phyloP scores from a whole-genome alignment of 108 stramenopile species.

The Epithemia pelagica region DNA sequence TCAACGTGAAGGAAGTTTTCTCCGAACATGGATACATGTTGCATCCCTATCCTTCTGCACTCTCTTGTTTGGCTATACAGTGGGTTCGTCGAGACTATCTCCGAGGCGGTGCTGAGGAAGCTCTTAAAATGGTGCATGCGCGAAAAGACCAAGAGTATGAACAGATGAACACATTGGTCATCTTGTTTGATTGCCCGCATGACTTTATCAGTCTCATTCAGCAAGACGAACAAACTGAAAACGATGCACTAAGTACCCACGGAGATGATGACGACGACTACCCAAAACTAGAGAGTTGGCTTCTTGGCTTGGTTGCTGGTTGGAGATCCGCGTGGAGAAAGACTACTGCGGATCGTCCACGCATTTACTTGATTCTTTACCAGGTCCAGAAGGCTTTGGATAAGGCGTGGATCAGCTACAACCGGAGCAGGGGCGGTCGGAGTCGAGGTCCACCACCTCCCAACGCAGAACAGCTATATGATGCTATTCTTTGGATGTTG shows the following conservation, averaged over 20 bases:
- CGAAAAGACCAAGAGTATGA: slow-evolving; percentile 19
- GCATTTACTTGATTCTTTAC: slow-evolving; percentile 30
- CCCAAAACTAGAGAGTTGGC: slow-evolving; percentile 28
- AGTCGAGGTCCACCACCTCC: slow-evolving; percentile 14
- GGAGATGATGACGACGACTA: slow-evolving; percentile 44
- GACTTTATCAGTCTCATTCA: slow-evolving; percentile 34
- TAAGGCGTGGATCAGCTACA: slow-evolving; percentile 25
- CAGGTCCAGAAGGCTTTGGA: slow-evolving; percentile 28
- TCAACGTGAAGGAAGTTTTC: background rate
- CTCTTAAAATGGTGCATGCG: slow-evolving; percentile 20
- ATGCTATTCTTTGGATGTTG: slow-evolving; percentile 44
- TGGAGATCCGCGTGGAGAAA: slow-evolving; percentile 31
- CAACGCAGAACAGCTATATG: slow-evolving; percentile 36
- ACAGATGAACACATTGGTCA: slow-evolving; percentile 16
- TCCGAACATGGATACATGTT: slow-evolving; percentile 8
- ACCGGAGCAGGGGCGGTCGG: background rate
- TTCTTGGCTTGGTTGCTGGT: slow-evolving; percentile 15
- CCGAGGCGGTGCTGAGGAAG: slow-evolving; percentile 37
- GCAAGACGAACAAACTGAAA: slow-evolving; percentile 11
- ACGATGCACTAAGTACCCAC: background rate
- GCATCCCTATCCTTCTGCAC: slow-evolving; percentile 11
- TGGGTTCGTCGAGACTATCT: slow-evolving; percentile 48
- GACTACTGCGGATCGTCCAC: slow-evolving; percentile 8
- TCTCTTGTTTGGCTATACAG: slow-evolving; percentile 22
- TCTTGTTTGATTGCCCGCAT: slow-evolving; percentile 35